These are phyloP conservation scores for Chrysoporthe cubensis DNA, from an alignment of 2,329 filamentous ascomycete genomes.

Conservation along the genomic window DNA sequence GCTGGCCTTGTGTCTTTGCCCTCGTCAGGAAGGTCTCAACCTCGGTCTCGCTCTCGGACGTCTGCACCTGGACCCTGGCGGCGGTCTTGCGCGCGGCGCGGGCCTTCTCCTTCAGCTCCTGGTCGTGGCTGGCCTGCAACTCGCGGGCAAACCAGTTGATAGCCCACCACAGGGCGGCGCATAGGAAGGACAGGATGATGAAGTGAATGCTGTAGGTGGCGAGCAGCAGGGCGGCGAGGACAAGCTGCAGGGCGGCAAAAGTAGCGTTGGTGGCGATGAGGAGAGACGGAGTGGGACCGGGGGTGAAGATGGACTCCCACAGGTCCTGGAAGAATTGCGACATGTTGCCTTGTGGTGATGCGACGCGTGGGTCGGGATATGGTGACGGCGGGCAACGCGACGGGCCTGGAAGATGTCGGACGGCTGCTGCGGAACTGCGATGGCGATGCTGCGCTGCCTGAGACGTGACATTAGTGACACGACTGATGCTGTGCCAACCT, in stretches of 20 bases:
- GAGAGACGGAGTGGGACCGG: constrained; percentile 85
- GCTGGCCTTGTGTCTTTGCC: constrained; percentile 27
- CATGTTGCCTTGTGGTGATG: constrained; percentile 45
- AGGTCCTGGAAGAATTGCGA: constrained; percentile 72
- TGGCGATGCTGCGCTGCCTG: background rate
- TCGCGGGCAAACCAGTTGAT: constrained; percentile 96
- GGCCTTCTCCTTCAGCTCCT: constrained; percentile 47
- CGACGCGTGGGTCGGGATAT: background rate
- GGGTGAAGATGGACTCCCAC: constrained; percentile 91
- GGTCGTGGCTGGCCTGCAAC: constrained; percentile 52
- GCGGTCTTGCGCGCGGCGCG: constrained; percentile 43
- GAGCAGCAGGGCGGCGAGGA: constrained; percentile 76
- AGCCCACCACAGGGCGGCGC: constrained; percentile 83
- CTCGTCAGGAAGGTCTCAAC: constrained; percentile 44
- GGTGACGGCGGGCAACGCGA: background rate
- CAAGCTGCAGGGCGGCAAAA: constrained; percentile 81
- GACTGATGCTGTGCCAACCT: background rate
- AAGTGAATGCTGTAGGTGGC: constrained; percentile 91
- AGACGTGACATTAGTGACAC: background rate
- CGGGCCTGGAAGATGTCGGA: background rate
- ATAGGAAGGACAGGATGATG: constrained; percentile 76
- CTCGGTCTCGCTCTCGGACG: constrained; percentile 54
- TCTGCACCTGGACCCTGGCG: constrained; percentile 39
- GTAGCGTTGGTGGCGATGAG: constrained; percentile 87
- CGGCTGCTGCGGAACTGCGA: constrained; percentile 1